Evolutionary conservation across 1,139 yeast species (phyloP).

Genomic region (Hyphopichia khmerensis): DNA sequence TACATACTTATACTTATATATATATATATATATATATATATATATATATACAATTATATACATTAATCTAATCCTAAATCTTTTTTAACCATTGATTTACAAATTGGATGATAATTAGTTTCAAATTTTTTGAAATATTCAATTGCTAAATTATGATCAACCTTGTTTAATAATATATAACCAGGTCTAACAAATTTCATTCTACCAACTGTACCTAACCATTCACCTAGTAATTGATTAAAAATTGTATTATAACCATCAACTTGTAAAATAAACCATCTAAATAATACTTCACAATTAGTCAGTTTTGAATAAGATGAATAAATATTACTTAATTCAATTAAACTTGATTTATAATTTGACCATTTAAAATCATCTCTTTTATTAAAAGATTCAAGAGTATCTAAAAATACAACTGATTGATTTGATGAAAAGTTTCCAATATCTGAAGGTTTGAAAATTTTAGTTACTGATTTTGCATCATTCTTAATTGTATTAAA

Average conservation of each 20-base stretch:
- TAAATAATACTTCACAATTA: constrained; percentile 79
- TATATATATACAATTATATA: background rate
- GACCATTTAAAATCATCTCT: constrained; percentile 35
- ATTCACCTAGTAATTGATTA: constrained; percentile 57
- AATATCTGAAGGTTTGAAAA: constrained; percentile 43
- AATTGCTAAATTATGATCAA: constrained; percentile 65
- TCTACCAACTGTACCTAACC: constrained; percentile 44
- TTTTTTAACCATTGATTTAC: constrained; percentile 74
- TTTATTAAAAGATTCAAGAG: constrained; percentile 43
- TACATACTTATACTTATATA: constrained; percentile 10
- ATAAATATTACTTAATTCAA: constrained; percentile 46
- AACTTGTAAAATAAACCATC: constrained; percentile 70
- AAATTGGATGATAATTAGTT: constrained; percentile 77
- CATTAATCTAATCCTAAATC: constrained; percentile 47
- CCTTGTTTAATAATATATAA: constrained; percentile 37
- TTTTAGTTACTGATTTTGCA: constrained; percentile 11
- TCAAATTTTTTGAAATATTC: constrained; percentile 60
- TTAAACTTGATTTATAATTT: constrained; percentile 35
- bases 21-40: too few species aligned
- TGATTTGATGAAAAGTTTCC: constrained; percentile 68
- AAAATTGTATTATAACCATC: constrained; percentile 44
- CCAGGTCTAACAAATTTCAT: constrained; percentile 48
- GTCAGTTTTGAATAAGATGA: constrained; percentile 43
- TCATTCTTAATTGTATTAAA: constrained; percentile 23
- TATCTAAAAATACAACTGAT: constrained; percentile 73